These are phyloP conservation scores for Mortierella sp. DNA, from an alignment of 371 early-diverging fungal species.

Conservation along the genomic window DNA sequence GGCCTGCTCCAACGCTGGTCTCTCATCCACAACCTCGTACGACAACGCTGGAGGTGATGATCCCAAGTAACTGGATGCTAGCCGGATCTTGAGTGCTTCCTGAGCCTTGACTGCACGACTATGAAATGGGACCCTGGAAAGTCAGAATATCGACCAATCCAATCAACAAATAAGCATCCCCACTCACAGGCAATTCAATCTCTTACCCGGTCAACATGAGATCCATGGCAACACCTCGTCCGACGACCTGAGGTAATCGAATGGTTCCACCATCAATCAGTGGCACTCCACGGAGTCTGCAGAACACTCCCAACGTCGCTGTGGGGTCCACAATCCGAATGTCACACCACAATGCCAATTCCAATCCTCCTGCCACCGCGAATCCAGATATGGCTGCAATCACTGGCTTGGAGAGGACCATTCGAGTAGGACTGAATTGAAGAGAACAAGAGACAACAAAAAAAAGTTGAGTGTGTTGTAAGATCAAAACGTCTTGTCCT, in stretches of 20 bases:
- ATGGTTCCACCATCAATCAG: constrained; percentile 57
- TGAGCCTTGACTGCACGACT: constrained; percentile 56
- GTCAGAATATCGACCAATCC: neutral
- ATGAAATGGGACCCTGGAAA: neutral
- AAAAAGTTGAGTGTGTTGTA: neutral
- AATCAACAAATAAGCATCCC: neutral
- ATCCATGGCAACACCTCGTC: constrained; percentile 57
- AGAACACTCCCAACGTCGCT: constrained; percentile 55
- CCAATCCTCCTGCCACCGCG: constrained; percentile 59
- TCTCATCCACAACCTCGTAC: constrained; percentile 26
- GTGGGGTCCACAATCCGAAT: constrained; percentile 55
- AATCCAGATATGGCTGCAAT: constrained; percentile 59
- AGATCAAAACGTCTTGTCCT: too few species aligned
- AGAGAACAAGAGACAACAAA: too few species aligned
- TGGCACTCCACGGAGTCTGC: constrained; percentile 57
- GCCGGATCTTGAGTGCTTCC: constrained; percentile 49
- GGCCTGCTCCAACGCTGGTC: constrained; percentile 51
- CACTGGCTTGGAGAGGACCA: constrained; percentile 57
- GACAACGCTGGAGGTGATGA: constrained; percentile 34
- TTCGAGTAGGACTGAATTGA: constrained; percentile 49
- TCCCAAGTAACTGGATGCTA: constrained; percentile 7
- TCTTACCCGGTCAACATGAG: constrained; percentile 57
- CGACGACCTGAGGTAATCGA: constrained; percentile 57
- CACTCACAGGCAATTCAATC: neutral
- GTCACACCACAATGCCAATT: constrained; percentile 62